Evolutionary conservation across 2,329 filamentous ascomycete species (phyloP), one percentile per base, ranked within the genome.

Genomic region (Graphilbum fragrans): DNA sequence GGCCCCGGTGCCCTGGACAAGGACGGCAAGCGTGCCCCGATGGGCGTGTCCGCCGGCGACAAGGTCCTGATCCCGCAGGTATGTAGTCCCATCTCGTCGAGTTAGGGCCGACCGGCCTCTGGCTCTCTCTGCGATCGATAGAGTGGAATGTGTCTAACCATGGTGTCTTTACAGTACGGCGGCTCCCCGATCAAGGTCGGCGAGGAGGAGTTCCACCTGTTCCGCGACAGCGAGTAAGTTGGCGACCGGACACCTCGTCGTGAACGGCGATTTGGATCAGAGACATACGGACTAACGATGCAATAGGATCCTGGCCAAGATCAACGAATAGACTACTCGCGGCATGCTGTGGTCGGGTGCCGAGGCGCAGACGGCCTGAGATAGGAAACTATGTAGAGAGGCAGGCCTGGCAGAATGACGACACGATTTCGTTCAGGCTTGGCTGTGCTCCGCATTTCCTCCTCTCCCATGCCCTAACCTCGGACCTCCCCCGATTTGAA

Each of bases 181-280:
- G 92, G 92, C 50, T 92, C 82, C 59, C 82, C 90, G 50, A 80
- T 98, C 64, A 96, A 96, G 78, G 86, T 96, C 54, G 92, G 90
- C 53, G 90, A 98, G 56, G 87, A 96, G 53, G 92, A 98, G 70
- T 96, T 78, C 72, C 80, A 83, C 50, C 79, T 98, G 50, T 98
- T 94, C 82, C 78, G 92, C 58, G 92, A 98, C 67, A 84, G 87
- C 71, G 92, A 98, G 90, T 96, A 80, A 68, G 88, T 82, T 40
- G n/a, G n/a, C 23, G 12, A 27, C 23, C 12, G 23, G 23, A 27
- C 23, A 7, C 7, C 7, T 7, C 12, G 23, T 27, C 12, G 23
- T 27, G 23, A n/a, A n/a, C n/a, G n/a, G n/a, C n/a, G n/a, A n/a
- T 27, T 12, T 27, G 23, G 23, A 27, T 27, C 23, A 7, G 23